Conservation (phyloP, 2,329 filamentous ascomycete genomes). For the Curvularia sp. region DNA sequence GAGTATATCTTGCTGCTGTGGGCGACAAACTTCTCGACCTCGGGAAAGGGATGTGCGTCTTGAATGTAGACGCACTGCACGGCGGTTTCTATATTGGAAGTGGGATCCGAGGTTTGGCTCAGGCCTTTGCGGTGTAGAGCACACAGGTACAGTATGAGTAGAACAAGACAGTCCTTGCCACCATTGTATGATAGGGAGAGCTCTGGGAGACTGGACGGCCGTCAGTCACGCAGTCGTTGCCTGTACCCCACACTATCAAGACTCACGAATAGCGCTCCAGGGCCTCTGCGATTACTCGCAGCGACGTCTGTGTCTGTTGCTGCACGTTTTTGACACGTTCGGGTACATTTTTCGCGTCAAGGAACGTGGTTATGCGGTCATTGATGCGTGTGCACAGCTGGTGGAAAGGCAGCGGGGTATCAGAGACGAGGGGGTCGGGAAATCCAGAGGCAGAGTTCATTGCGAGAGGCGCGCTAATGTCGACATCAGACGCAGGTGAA, state of each 20-base stretch:
- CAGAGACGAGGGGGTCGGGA: constrained; percentile 47
- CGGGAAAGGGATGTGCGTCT: constrained; percentile 79
- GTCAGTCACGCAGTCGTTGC: constrained; percentile 25
- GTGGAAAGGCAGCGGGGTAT: constrained; percentile 56
- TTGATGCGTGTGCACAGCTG: constrained; percentile 61
- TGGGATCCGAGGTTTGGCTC: constrained; percentile 28
- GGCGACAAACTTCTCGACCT: constrained; percentile 85
- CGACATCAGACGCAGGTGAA: constrained; percentile 43
- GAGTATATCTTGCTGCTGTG: constrained; percentile 72
- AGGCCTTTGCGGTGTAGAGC: constrained; percentile 55
- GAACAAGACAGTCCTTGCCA: constrained; percentile 95
- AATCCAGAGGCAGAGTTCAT: constrained; percentile 46
- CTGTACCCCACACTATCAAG: constrained; percentile 6
- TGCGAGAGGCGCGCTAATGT: constrained; percentile 41
- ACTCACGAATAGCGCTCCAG: constrained; percentile 76
- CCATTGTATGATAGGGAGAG: constrained; percentile 95
- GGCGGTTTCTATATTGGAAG: constrained; percentile 41
- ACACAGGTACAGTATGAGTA: constrained; percentile 85
- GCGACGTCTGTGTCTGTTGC: constrained; percentile 73
- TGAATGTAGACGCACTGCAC: constrained; percentile 91
- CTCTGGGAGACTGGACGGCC: constrained; percentile 67
- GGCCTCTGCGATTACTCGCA: constrained; percentile 77
- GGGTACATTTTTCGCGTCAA: constrained; percentile 65
- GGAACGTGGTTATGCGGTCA: constrained; percentile 68
- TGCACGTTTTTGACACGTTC: constrained; percentile 71